These are phyloP conservation scores for Avena sativa DNA, from an alignment of 176 grass and related monocot genomes.

Conservation along the genomic window DNA sequence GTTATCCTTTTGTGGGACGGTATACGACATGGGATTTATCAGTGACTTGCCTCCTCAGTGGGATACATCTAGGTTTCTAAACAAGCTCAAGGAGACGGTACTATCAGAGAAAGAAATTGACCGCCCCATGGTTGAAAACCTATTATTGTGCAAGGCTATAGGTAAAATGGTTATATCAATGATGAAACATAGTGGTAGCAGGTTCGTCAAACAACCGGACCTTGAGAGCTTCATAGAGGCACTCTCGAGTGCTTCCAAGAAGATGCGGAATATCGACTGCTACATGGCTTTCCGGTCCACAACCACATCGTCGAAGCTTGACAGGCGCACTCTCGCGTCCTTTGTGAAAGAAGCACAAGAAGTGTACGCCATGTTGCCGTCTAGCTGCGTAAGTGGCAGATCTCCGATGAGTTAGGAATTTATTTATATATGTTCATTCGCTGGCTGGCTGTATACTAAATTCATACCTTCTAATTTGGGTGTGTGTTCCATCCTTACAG, in stretches of 20 bases:
- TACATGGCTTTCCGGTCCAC: slow-evolving; percentile 27
- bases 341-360: slow-evolving; percentile 9
- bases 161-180: background rate
- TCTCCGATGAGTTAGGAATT: too few relatives aligned
- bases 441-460: too few relatives aligned
- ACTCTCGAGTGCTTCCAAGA: background rate
- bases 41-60: too few relatives aligned
- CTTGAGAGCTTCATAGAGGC: background rate
- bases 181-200: background rate
- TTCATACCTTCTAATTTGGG: too few relatives aligned
- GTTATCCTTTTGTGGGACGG: background rate
- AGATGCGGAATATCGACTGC: background rate
- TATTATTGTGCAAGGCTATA: background rate
- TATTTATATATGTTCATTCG: too few relatives aligned
- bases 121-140: too few relatives aligned
- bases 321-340: background rate
- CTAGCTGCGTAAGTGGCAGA: background rate
- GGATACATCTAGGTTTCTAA: background rate
- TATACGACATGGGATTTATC: background rate
- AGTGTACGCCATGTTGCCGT: background rate
- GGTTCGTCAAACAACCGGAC: background rate
- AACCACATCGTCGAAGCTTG: background rate
- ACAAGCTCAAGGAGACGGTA: background rate
- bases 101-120: too few relatives aligned
- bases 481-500: too few relatives aligned